phyloP scores from a whole-genome alignment of 257 asterid genomes.

The Datura wrightii region DNA sequence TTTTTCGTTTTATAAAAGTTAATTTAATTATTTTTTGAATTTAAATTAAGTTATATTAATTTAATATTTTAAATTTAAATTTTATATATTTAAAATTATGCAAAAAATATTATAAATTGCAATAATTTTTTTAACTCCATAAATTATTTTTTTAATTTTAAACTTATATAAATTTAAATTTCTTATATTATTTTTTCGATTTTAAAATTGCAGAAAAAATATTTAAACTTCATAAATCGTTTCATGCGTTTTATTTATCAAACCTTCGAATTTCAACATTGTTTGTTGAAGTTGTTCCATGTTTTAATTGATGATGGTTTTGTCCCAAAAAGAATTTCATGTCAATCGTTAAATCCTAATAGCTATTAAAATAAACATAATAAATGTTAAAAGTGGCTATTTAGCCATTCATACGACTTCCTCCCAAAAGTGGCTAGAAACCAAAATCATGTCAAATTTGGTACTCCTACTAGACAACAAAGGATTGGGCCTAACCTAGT shows the following conservation, averaged over 20 bases:
- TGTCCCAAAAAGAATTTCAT: not conserved
- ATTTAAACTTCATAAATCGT: not conserved
- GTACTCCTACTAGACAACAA: not conserved
- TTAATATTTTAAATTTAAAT: too few species aligned
- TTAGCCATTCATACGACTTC: not conserved
- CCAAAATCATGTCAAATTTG: not conserved
- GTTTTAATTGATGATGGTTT: not conserved
- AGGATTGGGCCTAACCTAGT: not conserved
- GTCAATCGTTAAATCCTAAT: not conserved
- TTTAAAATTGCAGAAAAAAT: too few species aligned
- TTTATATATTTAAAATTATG: too few species aligned
- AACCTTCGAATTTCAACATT: too few species aligned
- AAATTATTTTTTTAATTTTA: not conserved
- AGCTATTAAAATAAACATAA: not conserved
- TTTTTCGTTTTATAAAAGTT: too few species aligned
- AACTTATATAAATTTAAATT: not conserved
- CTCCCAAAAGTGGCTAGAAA: not conserved
- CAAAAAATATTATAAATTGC: too few species aligned
- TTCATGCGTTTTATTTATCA: too few species aligned
- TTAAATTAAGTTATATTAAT: too few species aligned
- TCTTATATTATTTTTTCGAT: too few species aligned
- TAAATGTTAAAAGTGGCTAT: not conserved
- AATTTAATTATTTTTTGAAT: too few species aligned
- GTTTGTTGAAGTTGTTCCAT: not conserved
- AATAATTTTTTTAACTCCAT: too few species aligned